phyloP scores from a whole-genome alignment of 2,329 filamentous ascomycete species.

The Cytospora piceicola region DNA sequence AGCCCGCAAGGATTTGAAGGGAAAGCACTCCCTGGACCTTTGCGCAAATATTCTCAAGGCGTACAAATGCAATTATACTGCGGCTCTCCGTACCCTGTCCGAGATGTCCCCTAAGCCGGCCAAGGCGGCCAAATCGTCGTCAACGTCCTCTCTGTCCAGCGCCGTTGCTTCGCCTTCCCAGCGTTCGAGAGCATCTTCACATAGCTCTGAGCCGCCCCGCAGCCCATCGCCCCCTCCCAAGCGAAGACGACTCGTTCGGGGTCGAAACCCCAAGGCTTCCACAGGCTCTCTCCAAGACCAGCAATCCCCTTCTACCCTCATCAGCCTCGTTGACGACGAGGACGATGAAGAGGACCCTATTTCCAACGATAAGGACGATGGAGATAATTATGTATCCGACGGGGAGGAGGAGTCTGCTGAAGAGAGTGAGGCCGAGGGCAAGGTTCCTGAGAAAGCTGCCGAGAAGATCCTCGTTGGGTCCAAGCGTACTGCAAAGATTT shows the following conservation, averaged over 20 bases:
- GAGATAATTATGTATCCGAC: conserved; percentile 23
- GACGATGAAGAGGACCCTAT: conserved; percentile 18
- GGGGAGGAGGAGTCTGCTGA: conserved; percentile 39
- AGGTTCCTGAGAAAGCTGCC: conserved; percentile 18
- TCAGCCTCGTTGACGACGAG: conserved; percentile 23
- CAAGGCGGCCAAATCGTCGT: background rate
- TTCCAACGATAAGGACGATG: conserved; percentile 27
- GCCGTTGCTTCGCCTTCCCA: conserved; percentile 14
- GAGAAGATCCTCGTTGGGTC: conserved; percentile 34
- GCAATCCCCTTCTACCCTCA: conserved; percentile 8
- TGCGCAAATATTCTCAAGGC: conserved; percentile 16
- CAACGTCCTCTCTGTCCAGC: conserved; percentile 15
- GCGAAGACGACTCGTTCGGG: conserved; percentile 26
- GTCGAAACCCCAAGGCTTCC: conserved; percentile 18
- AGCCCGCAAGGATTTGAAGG: conserved; percentile 20
- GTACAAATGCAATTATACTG: conserved; percentile 1
- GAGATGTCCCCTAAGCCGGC: conserved; percentile 13
- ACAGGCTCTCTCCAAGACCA: conserved; percentile 17
- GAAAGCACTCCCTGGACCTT: conserved; percentile 9
- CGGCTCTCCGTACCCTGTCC: conserved; percentile 1
- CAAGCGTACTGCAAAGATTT: conserved; percentile 53
- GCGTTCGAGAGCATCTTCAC: conserved; percentile 20
- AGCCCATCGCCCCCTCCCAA: conserved; percentile 25
- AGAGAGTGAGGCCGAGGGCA: conserved; percentile 45
- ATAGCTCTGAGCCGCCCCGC: conserved; percentile 18